phyloP scores from a whole-genome alignment of 2,329 filamentous ascomycete species.

The Beauveria pseudobassiana region DNA sequence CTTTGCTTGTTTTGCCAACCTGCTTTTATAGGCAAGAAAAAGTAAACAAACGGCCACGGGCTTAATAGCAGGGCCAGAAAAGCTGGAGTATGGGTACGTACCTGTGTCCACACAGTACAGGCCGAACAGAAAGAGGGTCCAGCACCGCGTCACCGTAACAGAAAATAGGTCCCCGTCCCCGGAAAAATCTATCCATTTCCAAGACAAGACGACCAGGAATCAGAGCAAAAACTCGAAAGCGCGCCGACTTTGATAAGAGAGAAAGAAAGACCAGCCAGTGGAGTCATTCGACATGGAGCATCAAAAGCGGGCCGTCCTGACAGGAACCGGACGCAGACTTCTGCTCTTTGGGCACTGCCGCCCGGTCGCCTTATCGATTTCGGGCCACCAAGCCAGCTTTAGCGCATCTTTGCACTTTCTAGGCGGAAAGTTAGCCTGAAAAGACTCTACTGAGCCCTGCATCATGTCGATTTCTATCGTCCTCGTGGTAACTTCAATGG shows the following conservation, averaged over 20 bases:
- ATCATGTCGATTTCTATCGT: not conserved
- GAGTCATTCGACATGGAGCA: not conserved
- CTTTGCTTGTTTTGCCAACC: not conserved
- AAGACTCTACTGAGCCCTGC: not conserved
- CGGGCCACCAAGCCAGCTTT: not conserved
- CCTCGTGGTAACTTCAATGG: too few species aligned
- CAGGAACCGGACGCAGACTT: not conserved
- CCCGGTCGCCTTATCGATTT: not conserved
- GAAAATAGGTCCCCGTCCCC: not conserved
- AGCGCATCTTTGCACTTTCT: not conserved
- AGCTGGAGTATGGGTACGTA: not conserved
- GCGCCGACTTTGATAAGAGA: not conserved
- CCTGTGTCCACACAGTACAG: too few species aligned
- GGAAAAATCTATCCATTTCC: not conserved
- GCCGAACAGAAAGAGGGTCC: not conserved
- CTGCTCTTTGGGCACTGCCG: not conserved
- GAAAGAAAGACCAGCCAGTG: not conserved
- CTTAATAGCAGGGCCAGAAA: not conserved
- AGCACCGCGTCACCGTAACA: not conserved
- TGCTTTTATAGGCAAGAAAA: not conserved
- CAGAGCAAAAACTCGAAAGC: not conserved
- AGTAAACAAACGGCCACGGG: not conserved
- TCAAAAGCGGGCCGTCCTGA: slow-evolving; percentile 2
- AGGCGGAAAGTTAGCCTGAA: not conserved
- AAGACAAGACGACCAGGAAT: not conserved